phyloP scores from a whole-genome alignment of 148 eudicot species.

The Camellia sinensis region DNA sequence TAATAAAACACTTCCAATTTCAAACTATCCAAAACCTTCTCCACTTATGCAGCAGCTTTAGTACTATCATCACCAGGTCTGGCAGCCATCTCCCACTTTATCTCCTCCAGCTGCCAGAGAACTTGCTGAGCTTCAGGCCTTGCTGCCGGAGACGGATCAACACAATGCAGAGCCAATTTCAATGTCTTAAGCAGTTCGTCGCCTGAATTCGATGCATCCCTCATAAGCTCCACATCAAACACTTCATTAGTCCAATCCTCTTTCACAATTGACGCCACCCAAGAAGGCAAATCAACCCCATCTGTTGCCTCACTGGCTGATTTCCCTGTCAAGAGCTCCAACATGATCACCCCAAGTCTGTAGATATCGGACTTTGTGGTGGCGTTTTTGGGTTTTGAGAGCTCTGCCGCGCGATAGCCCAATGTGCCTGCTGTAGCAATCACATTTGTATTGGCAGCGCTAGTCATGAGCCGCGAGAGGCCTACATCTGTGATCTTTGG shows the following conservation, averaged over 20 bases:
- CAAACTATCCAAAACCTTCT: neutral
- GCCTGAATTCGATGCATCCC: constrained; percentile 29
- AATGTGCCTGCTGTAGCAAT: constrained; percentile 63
- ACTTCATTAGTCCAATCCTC: constrained; percentile 55
- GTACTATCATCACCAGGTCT: neutral
- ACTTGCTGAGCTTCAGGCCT: constrained; percentile 43
- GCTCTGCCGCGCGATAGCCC: constrained; percentile 87
- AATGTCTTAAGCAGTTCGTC: constrained; percentile 37
- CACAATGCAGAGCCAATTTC: constrained; percentile 48
- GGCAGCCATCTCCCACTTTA: constrained; percentile 22
- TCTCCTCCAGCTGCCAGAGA: constrained; percentile 39
- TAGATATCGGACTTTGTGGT: constrained; percentile 68
- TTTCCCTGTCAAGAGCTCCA: constrained; percentile 81
- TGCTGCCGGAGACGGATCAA: constrained; percentile 39
- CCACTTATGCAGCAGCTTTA: neutral
- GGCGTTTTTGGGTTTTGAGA: constrained; percentile 60
- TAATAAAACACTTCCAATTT: too few species aligned
- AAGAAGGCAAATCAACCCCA: constrained; percentile 39
- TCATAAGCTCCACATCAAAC: constrained; percentile 43
- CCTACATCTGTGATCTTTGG: constrained; percentile 78
- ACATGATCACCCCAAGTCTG: constrained; percentile 73
- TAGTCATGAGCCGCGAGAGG: constrained; percentile 68
- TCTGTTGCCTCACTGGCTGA: constrained; percentile 47
- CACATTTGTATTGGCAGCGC: constrained; percentile 61
- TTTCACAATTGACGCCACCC: constrained; percentile 50